A percentile compares a stretch with the other conserved stretches of the same genome.
phyloP scores from a whole-genome alignment of 768 basidiomycete species.

The Kwoniella sp. region DNA sequence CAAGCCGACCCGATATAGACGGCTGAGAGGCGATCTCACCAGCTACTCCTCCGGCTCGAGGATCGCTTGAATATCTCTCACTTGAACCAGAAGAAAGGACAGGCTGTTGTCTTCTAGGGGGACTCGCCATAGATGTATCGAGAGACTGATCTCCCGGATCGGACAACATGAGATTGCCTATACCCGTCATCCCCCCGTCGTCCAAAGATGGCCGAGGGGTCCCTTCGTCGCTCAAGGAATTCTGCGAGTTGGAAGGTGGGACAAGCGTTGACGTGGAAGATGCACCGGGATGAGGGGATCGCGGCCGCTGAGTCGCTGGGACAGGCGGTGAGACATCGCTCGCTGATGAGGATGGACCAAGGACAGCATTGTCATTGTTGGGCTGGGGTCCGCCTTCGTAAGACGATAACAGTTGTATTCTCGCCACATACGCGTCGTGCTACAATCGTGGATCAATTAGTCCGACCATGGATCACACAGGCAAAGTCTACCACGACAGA shows the following conservation, averaged over 20 bases:
- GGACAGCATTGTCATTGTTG: neutral
- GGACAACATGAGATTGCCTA: constrained; percentile 42
- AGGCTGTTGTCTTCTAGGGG: constrained; percentile 5
- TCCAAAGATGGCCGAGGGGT: constrained; percentile 45
- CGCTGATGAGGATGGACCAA: constrained; percentile 10
- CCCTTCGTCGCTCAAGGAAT: constrained; percentile 14
- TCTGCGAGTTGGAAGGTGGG: constrained; percentile 8
- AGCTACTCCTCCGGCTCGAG: neutral
- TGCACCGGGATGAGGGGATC: neutral
- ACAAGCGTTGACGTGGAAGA: constrained; percentile 31
- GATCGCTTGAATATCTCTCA: neutral
- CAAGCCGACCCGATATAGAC: neutral
- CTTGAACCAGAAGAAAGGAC: neutral
- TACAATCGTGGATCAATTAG: constrained; percentile 12
- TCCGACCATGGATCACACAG: neutral
- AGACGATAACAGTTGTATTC: constrained; percentile 46
- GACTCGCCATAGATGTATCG: constrained; percentile 17
- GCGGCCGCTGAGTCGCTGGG: neutral
- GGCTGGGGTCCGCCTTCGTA: constrained; percentile 25
- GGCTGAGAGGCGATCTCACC: too few species aligned
- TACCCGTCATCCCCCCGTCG: constrained; percentile 29
- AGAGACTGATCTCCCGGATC: constrained; percentile 22
- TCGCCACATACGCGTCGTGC: constrained; percentile 56
- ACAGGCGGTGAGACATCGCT: neutral
- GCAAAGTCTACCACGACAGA: neutral